Evolutionary conservation across 495 filamentous ascomycete species (phyloP).

Genomic region (Aspergillus nidulans): DNA sequence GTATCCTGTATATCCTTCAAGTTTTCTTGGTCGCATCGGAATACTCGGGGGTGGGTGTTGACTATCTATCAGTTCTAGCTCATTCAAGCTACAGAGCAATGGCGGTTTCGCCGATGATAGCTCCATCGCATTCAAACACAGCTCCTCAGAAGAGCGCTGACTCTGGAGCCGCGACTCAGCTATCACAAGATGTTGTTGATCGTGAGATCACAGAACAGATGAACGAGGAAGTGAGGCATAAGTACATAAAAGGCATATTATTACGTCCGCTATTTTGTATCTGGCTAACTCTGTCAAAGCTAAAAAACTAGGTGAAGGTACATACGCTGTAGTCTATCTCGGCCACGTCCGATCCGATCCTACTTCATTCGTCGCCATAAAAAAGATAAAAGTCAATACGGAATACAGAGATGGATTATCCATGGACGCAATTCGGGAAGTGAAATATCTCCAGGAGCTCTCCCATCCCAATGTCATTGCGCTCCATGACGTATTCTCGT

Average conservation of each 20-base stretch:
- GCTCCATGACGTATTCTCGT: constrained; percentile 84
- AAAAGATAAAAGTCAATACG: constrained; percentile 93
- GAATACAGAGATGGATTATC: constrained; percentile 82
- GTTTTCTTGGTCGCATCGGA: background rate
- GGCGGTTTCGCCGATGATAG: constrained; percentile 43
- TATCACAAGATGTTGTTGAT: constrained; percentile 21
- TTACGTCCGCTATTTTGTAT: background rate
- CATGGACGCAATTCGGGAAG: constrained; percentile 91
- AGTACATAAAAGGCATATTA: constrained; percentile 77
- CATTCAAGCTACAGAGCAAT: constrained; percentile 20
- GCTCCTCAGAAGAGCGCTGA: constrained; percentile 35
- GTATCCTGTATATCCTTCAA: no score
- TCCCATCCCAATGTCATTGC: constrained; percentile 93
- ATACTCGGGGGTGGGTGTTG: no score
- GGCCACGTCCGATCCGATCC: constrained; percentile 71
- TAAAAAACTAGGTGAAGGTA: constrained; percentile 90
- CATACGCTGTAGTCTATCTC: constrained; percentile 91
- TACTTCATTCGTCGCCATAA: constrained; percentile 77
- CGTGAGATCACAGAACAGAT: constrained; percentile 77
- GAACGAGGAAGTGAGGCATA: constrained; percentile 79
- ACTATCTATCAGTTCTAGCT: background rate
- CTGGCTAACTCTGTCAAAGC: constrained; percentile 38
- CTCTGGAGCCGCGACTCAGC: constrained; percentile 25
- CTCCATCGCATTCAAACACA: constrained; percentile 30
- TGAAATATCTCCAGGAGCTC: constrained; percentile 93